Percentiles rank a stretch among this genome's conserved stretches.
Evolutionary conservation across 1,139 yeast species (phyloP).

Genomic region (Petasospora fabianii): DNA sequence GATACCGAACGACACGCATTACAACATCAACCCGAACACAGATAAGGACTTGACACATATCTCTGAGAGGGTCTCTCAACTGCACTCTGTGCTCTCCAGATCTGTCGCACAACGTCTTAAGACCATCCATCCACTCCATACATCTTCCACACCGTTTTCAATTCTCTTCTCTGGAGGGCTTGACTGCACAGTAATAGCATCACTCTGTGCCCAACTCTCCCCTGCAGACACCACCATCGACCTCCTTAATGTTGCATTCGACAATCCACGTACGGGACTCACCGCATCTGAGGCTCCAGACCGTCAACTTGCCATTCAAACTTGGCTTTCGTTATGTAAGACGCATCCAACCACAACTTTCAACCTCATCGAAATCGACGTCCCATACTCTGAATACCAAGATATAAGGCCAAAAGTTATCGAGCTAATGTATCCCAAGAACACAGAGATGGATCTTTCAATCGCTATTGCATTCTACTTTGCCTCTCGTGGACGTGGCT

Average conservation of each 20-base stretch:
- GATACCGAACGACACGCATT: conserved; percentile 13
- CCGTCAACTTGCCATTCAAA: conserved; percentile 61
- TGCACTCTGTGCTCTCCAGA: conserved; percentile 31
- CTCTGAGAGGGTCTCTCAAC: conserved; percentile 17
- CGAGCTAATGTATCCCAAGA: conserved; percentile 72
- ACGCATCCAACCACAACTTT: conserved; percentile 38
- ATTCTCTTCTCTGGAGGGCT: conserved; percentile 90
- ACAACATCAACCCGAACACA: conserved; percentile 19
- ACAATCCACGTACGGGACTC: conserved; percentile 75
- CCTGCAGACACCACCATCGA: conserved; percentile 44
- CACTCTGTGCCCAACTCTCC: conserved; percentile 32
- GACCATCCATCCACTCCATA: conserved; percentile 55
- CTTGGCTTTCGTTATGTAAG: conserved; percentile 49
- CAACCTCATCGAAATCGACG: conserved; percentile 63
- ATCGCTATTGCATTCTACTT: conserved; percentile 94
- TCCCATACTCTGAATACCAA: conserved; percentile 64
- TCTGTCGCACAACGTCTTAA: conserved; percentile 51
- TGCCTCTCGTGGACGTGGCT: conserved; percentile 63
- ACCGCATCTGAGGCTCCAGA: conserved; percentile 75
- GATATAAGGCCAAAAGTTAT: conserved; percentile 49
- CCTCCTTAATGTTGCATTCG: conserved; percentile 91
- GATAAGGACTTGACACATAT: conserved; percentile 19
- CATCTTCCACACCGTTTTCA: conserved; percentile 38
- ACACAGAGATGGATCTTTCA: conserved; percentile 92
- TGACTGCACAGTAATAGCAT: conserved; percentile 81